These are phyloP conservation scores for Mikania micrantha DNA, from an alignment of 129 eudicot genomes.

Conservation along the genomic window DNA sequence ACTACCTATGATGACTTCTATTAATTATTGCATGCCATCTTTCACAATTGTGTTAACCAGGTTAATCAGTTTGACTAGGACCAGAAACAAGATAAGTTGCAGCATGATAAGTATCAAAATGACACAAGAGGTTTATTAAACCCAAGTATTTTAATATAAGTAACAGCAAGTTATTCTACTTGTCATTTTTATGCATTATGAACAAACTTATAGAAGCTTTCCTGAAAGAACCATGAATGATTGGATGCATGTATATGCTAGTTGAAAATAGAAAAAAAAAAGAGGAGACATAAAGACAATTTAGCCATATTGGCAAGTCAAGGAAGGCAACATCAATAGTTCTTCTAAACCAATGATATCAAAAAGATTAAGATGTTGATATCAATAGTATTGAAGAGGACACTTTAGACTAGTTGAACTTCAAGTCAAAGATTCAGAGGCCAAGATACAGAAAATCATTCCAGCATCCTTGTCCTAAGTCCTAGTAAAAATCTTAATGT, in stretches of 20 bases:
- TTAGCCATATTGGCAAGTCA: neutral
- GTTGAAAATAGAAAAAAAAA: neutral
- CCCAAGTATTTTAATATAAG: neutral
- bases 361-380: slow-evolving; percentile 3
- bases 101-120: neutral
- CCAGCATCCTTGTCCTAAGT: neutral
- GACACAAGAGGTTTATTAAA: neutral
- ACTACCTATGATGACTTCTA: neutral
- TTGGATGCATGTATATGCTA: neutral
- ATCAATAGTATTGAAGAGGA: neutral
- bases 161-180: neutral
- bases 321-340: neutral
- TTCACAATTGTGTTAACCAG: neutral
- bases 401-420: neutral
- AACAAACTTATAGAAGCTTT: neutral
- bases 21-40: neutral
- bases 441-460: neutral
- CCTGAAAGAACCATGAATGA: neutral
- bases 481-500: neutral
- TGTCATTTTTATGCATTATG: neutral
- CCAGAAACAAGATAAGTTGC: neutral
- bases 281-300: neutral
- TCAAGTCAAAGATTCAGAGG: neutral
- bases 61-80: neutral
- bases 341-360: neutral